A percentile compares a stretch with the other conserved stretches of the same genome.
These are phyloP conservation scores for Aspergillus sp. DNA, from an alignment of 2,329 filamentous ascomycete species.

Conservation along the genomic window DNA sequence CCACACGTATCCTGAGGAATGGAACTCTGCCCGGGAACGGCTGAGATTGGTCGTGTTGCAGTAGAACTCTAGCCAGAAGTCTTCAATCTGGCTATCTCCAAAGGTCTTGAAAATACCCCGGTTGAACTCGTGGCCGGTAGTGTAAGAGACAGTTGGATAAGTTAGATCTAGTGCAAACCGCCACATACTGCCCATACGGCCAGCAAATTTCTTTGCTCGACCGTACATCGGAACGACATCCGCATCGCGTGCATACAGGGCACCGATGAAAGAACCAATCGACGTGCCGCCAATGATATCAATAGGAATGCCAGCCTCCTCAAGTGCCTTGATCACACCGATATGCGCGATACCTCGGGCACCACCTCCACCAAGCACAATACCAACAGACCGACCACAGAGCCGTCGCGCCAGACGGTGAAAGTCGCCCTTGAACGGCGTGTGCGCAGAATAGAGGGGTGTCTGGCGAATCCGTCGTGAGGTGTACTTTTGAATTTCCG, in stretches of 20 bases:
- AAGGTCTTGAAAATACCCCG: constrained; percentile 98
- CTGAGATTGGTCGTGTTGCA: constrained; percentile 99
- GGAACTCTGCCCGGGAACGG: constrained; percentile 83
- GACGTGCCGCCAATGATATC: constrained; percentile 94
- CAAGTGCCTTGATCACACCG: constrained; percentile 87
- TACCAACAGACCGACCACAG: constrained; percentile 87
- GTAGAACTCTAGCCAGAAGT: constrained; percentile 98
- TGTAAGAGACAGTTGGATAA: constrained; percentile 94
- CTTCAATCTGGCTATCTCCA: constrained; percentile 92
- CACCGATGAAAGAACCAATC: constrained; percentile 92
- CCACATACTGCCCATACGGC: constrained; percentile 99
- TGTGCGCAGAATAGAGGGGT: constrained; percentile 83
- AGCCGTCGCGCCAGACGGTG: constrained; percentile 83
- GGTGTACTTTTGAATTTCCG: constrained; percentile 97
- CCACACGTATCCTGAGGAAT: constrained; percentile 96
- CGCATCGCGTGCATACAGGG: constrained; percentile 88
- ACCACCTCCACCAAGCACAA: constrained; percentile 89
- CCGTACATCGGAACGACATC: constrained; percentile 97
- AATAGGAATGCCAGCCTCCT: constrained; percentile 93
- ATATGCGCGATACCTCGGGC: constrained; percentile 88
- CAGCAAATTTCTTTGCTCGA: constrained; percentile 91
- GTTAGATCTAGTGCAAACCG: constrained; percentile 94
- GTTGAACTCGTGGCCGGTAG: constrained; percentile 97
- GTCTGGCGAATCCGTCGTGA: constrained; percentile 84
- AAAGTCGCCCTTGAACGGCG: constrained; percentile 93